Base-by-base conservation (phyloP, 2,329 filamentous ascomycete species). In the Cladophialophora bantiana region DNA sequence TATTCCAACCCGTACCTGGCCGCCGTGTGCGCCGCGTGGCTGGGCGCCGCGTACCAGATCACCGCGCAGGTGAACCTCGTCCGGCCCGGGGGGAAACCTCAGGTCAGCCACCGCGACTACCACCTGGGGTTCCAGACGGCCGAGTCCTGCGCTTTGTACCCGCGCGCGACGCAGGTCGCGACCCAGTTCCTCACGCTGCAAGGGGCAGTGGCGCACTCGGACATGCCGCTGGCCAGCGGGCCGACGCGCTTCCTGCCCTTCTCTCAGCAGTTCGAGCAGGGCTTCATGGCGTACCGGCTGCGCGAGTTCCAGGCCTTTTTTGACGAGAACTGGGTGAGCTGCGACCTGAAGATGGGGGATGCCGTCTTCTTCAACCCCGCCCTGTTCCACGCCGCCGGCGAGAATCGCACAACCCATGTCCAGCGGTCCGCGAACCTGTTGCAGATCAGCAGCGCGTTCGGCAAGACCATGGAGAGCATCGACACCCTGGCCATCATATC, bases 1-100 rank as follows among this genome's bases (percentile, higher is more conserved):
- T 89, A 87, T 75, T 81, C 84, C 4, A 89, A 89, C 69, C 86
- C 86, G 0, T 88, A 84, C 79, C 80, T 89, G 2, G 76, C 78
- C 0, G 73, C 83, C 7, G 81, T 88, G 31, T 83, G 81, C 56
- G 80, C 82, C 18, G 76, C 85, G 12, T 89, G 86, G 84, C 82
- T 89, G 0, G 87, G 88, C 0, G 86, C 86, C 0, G 82, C 79
- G 1, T 89, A 89, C 74, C 83, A 85, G 26, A 74, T 89, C 52
- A 89, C 87, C 0, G 83, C 85, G 0, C 87, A 89, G 73, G 84
- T 88, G 48, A 90, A 90, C 72, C 82, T 88, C 57, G 87, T 89
- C 7, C 82, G 83, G 50, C 86, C 88, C 0, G 85, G 86, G 18
- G 85, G 85, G 0, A 77, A 81, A 40, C 79, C 88, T 0, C 88